phyloP scores from a whole-genome alignment of 768 basidiomycete genomes.

The Hemileccinum rubropunctum region DNA sequence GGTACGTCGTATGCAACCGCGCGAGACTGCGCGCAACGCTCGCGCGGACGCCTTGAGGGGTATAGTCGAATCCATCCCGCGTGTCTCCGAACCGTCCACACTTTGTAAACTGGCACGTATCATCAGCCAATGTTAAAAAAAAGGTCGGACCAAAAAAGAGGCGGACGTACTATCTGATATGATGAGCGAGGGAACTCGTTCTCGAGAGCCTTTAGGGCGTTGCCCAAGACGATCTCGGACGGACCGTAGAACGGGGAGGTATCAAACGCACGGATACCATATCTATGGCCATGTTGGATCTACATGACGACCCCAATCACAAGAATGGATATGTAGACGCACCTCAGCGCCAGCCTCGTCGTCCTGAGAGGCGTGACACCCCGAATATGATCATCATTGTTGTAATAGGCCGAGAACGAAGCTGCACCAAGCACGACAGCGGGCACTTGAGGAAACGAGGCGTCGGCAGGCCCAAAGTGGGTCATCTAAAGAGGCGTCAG shows the following conservation, averaged over 20 bases:
- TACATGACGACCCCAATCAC: background rate
- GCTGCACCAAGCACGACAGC: slow-evolving; percentile 71
- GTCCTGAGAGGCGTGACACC: slow-evolving; percentile 60
- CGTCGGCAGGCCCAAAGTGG: slow-evolving; percentile 27
- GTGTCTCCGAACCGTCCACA: slow-evolving; percentile 70
- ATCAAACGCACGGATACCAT: slow-evolving; percentile 80
- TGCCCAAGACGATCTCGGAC: slow-evolving; percentile 76
- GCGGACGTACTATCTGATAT: slow-evolving; percentile 59
- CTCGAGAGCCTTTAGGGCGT: slow-evolving; percentile 54
- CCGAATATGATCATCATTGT: slow-evolving; percentile 53
- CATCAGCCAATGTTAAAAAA: background rate
- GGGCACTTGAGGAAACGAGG: slow-evolving; percentile 37
- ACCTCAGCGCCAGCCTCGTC: slow-evolving; percentile 77
- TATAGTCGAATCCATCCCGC: slow-evolving; percentile 66
- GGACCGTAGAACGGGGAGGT: slow-evolving; percentile 79
- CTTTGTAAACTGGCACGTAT: slow-evolving; percentile 69
- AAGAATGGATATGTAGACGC: slow-evolving; percentile 10
- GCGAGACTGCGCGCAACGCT: slow-evolving; percentile 65
- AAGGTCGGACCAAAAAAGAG: background rate
- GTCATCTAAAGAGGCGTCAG: slow-evolving; percentile 27
- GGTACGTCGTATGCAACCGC: slow-evolving; percentile 70
- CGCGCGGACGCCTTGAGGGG: slow-evolving; percentile 58
- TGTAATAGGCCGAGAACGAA: slow-evolving; percentile 66
- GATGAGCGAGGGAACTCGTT: slow-evolving; percentile 74
- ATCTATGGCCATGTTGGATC: slow-evolving; percentile 41